A percentile compares a stretch with the other conserved stretches of the same genome.
These are phyloP conservation scores for Neonectria magnoliae DNA, from an alignment of 2,329 filamentous ascomycete species.

Conservation along the genomic window DNA sequence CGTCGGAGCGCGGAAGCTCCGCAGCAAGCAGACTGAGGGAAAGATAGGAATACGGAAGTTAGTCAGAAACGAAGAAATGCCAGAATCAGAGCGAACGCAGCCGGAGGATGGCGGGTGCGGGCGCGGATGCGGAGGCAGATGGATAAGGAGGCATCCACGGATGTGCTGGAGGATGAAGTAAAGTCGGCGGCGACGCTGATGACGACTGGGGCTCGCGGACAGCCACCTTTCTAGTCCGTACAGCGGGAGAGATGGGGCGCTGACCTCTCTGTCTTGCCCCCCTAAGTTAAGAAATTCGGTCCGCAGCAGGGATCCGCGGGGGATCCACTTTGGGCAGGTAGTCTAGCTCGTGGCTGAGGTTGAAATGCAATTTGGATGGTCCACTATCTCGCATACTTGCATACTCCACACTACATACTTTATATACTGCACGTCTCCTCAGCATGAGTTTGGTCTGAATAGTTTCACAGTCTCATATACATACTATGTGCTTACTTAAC, in stretches of 20 bases:
- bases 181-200: slow-evolving; percentile 9
- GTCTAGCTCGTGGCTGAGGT: slow-evolving; percentile 11
- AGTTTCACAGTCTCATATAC: neutral
- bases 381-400: slow-evolving; percentile 5
- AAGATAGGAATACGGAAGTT: slow-evolving; percentile 2
- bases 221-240: slow-evolving; percentile 11
- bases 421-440: too few species aligned
- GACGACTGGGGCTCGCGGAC: neutral
- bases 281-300: slow-evolving; percentile 1
- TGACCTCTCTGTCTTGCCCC: neutral
- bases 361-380: neutral
- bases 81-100: slow-evolving; percentile 1
- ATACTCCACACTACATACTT: neutral
- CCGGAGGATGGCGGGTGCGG: neutral
- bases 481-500: neutral
- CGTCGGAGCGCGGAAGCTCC: slow-evolving; percentile 41
- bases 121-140: slow-evolving; percentile 8
- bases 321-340: neutral
- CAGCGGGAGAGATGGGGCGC: neutral
- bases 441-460: too few species aligned
- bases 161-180: slow-evolving; percentile 15
- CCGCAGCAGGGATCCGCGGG: neutral
- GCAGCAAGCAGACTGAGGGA: slow-evolving; percentile 25
- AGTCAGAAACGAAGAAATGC: slow-evolving; percentile 4
- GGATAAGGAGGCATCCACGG: slow-evolving; percentile 20